Evolutionary conservation across 345 rosid species (phyloP).

Genomic region (Citrus inodora): DNA sequence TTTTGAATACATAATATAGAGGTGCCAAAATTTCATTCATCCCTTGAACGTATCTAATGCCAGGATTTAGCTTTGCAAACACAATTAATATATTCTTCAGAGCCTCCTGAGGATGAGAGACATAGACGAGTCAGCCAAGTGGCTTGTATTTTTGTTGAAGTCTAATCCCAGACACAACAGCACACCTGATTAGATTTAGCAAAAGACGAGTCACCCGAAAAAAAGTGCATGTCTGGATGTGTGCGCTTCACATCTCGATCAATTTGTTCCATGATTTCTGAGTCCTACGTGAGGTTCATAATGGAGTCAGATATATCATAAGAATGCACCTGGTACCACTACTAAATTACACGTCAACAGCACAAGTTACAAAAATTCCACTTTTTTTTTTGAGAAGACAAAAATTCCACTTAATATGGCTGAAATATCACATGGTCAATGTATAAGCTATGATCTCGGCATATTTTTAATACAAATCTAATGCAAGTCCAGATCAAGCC

Average conservation of each 20-base stretch:
- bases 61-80: slow-evolving; percentile 95
- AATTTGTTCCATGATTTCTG: slow-evolving; percentile 89
- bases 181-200: slow-evolving; percentile 85
- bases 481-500: background rate
- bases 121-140: slow-evolving; percentile 21
- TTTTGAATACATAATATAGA: slow-evolving; percentile 73
- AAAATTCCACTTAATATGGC: background rate
- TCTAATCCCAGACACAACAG: slow-evolving; percentile 10
- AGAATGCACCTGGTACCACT: background rate
- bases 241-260: slow-evolving; percentile 96
- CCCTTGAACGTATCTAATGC: slow-evolving; percentile 98
- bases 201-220: slow-evolving; percentile 75
- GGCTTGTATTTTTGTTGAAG: background rate
- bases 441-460: background rate
- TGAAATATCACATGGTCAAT: background rate
- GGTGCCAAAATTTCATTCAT: slow-evolving; percentile 98
- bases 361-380: background rate
- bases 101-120: slow-evolving; percentile 61
- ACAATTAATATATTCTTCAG: slow-evolving; percentile 66
- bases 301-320: slow-evolving; percentile 9
- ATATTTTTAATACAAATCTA: background rate
- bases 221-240: slow-evolving; percentile 94
- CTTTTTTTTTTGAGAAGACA: background rate
- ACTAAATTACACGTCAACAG: background rate
- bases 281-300: slow-evolving; percentile 50